Percentiles rank a stretch among this genome's conserved stretches.
Conservation (phyloP, 1,284 basidiomycete species). For the Malassezia caprae region DNA sequence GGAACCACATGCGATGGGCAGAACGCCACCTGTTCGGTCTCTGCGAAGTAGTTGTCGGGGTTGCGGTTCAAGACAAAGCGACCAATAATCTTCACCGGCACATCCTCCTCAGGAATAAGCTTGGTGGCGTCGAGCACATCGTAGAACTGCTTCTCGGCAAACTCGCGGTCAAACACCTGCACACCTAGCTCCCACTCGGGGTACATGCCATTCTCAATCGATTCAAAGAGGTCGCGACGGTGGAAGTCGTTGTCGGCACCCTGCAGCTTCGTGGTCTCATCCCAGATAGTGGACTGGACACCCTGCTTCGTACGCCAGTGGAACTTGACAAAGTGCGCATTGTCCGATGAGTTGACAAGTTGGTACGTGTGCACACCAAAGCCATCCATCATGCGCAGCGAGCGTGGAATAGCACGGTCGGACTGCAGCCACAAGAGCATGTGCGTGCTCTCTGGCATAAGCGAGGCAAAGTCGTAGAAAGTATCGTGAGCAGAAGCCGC, state of each 20-base stretch:
- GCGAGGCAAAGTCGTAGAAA: conserved; percentile 63
- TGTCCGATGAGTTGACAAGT: conserved; percentile 68
- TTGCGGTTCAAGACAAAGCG: conserved; percentile 79
- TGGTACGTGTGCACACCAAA: conserved; percentile 91
- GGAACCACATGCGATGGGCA: conserved; percentile 73
- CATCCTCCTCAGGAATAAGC: conserved; percentile 51
- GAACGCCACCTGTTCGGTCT: conserved; percentile 60
- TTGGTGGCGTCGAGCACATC: conserved; percentile 79
- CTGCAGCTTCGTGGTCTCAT: conserved; percentile 47
- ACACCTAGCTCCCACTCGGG: conserved; percentile 38
- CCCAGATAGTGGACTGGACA: conserved; percentile 40
- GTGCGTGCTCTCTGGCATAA: conserved; percentile 20
- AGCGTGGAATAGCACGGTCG: conserved; percentile 81
- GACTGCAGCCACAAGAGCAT: conserved; percentile 23
- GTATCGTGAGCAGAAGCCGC: conserved; percentile 51
- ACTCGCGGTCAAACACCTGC: conserved; percentile 9
- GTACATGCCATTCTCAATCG: conserved; percentile 36
- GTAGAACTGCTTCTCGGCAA: conserved; percentile 23
- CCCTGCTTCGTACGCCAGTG: conserved; percentile 61
- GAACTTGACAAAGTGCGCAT: conserved; percentile 68
- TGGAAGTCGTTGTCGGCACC: conserved; percentile 50
- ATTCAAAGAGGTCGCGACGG: conserved; percentile 41
- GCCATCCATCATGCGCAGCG: conserved; percentile 52
- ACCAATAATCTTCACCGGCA: conserved; percentile 73
- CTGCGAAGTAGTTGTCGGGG: conserved; percentile 56